Conservation (phyloP, 2,329 filamentous ascomycete genomes). For the Aspergillus calidoustus region DNA sequence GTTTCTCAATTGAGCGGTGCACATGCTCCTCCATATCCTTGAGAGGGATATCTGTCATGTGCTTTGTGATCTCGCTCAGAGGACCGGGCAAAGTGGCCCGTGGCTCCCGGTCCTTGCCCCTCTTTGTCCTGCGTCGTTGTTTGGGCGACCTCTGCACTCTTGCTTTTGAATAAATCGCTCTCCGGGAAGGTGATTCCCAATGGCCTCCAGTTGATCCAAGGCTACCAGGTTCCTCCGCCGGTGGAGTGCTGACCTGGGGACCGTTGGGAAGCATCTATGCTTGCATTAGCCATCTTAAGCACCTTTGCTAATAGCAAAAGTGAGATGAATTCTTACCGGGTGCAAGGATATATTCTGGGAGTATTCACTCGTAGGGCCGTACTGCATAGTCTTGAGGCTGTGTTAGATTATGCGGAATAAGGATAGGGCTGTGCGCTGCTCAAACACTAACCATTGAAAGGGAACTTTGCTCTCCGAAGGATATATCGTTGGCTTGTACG, state of each 20-base stretch:
- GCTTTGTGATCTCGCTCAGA: conserved; percentile 34
- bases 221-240: conserved; percentile 26
- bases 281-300: not conserved
- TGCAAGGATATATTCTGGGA: conserved; percentile 22
- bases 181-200: conserved; percentile 27
- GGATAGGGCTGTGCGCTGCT: not conserved
- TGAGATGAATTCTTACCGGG: conserved; percentile 26
- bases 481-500: conserved; percentile 4
- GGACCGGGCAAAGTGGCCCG: conserved; percentile 25
- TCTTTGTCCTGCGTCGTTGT: conserved; percentile 19
- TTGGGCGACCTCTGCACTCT: conserved; percentile 22
- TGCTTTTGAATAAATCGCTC: conserved; percentile 15
- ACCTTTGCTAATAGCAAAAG: not conserved
- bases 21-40: conserved; percentile 83
- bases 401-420: conserved; percentile 2
- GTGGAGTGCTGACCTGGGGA: conserved; percentile 31
- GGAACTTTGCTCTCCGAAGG: conserved; percentile 17
- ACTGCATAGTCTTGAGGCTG: conserved; percentile 19
- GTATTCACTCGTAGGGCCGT: conserved; percentile 23
- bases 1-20: conserved; percentile 68
- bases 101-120: conserved; percentile 11
- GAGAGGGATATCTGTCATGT: conserved; percentile 60
- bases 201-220: conserved; percentile 19
- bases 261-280: conserved; percentile 25
- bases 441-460: conserved; percentile 29